Percentiles rank a stretch among this genome's conserved stretches.
phyloP scores from a whole-genome alignment of 164 flowering plant genomes.

The Aristolochia fimbriata region DNA sequence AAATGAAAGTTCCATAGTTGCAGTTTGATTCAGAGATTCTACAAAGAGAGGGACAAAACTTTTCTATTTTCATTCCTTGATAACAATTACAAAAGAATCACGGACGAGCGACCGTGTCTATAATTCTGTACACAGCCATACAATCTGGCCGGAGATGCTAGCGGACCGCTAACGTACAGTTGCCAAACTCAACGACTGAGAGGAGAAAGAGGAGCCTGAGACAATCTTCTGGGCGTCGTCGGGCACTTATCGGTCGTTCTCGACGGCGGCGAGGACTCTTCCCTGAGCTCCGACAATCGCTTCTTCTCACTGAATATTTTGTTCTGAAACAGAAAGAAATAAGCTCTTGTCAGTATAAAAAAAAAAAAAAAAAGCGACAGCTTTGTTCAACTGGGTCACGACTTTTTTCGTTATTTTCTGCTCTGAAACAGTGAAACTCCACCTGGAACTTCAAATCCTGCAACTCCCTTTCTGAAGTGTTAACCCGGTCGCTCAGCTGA shows the following conservation, averaged over 20 bases:
- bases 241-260: conserved; percentile 31
- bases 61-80: background rate
- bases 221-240: conserved; percentile 6
- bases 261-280: conserved; percentile 37
- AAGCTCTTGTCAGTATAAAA: background rate
- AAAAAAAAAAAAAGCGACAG: too few relatives aligned
- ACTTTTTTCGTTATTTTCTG: background rate
- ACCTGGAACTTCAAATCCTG: conserved; percentile 66
- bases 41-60: background rate
- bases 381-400: background rate
- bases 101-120: too few relatives aligned
- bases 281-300: conserved; percentile 47
- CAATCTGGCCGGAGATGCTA: too few relatives aligned
- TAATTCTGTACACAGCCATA: too few relatives aligned
- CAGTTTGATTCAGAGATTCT: background rate
- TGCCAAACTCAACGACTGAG: conserved; percentile 4
- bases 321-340: conserved; percentile 32
- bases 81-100: conserved; percentile 4
- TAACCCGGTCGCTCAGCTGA: conserved; percentile 36
- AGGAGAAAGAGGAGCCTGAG: background rate
- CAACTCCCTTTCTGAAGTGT: conserved; percentile 47
- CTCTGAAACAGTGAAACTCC: background rate
- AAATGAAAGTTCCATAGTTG: too few relatives aligned
- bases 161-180: background rate
- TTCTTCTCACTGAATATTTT: conserved; percentile 42